Base-by-base conservation (phyloP, 495 filamentous ascomycete genomes). In the Letharia columbiana region DNA sequence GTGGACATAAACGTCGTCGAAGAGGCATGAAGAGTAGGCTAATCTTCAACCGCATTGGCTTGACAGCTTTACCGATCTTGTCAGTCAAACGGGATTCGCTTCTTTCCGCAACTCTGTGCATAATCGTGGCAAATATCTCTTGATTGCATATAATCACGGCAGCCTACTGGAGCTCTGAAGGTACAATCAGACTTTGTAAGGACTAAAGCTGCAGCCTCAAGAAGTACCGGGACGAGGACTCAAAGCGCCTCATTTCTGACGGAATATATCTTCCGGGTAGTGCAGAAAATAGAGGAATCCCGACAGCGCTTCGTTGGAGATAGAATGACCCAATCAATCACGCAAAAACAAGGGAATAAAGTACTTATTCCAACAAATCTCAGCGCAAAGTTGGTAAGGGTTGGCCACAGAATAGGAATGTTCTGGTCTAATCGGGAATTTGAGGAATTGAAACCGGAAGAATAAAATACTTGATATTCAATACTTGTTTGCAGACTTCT, bases 1-100 rank as follows among this genome's bases (percentile, higher is more conserved):
- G 89, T 91, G 5, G 86, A 94, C 76, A 73, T 92, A 12, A 83
- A 83, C 59, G 84, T 86, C 47, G 75, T 91, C 76, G 82, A 83
- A 35, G 52, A 35, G 13, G n/a, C 49, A 31, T 52, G 23, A 52
- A 13, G 10, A 23, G 42, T 23, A 50, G 20, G 20, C 1, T 50
- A 11, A 45, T 45, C 20, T 23, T 7, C n/a, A 20, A 23, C 18
- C 47, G 23, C n/a, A 50, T 5, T 50, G 47, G 47, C 47, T 28
- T 13, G n/a, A 28, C 44, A 20, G 17, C 18, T 20, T 20, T 47
- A 10, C 49, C n/a, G 23, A 13, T 33, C 52, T 56, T 56, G 52
- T 33, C 31, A 56, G 4, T 52, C 28, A 35, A 17, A 56, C 4
- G 31, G 13, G 10, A 35, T 56, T 35, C 31, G 18, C 10, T 52